Base-by-base conservation (phyloP, 768 basidiomycete species). In the Termitomyces sp. region DNA sequence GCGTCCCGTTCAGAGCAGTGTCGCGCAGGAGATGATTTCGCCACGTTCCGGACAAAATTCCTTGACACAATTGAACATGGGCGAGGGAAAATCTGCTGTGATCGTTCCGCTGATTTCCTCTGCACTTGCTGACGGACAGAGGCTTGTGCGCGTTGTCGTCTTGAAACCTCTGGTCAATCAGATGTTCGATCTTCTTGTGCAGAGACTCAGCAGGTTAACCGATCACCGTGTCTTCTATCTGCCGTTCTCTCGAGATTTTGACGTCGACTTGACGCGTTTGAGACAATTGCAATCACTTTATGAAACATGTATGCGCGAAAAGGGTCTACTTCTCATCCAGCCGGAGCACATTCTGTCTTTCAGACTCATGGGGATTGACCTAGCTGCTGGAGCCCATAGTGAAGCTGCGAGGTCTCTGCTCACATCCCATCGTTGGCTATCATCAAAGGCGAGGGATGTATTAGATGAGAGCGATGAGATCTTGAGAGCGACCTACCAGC, bases 271-370 rank as follows among this genome's bases (percentile, higher is more conserved):
- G 0, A 22, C 61, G 1, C 59, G 68, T 48, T 60, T 70, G 6
- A n/a, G 48, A 1, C 48, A 47, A 7, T 70, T 82, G 12, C 62
- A 56, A 7, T 26, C 50, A 5, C 44, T 84, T 5, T 72, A 77
- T 60, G 55, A 66, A 26, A 70, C 73, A 43, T 85, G 83, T 54
- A 69, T 67, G 60, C 52, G 52, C 0, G 65, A 65, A 20, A 65
- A 71, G 8, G 83, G 83, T 0, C 62, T 85, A n/a, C 64, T 83
- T 13, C 68, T 85, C 0, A 57, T 71, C 12, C 83, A 84, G 47
- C 84, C 83, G 0, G 82, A 84, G 46, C 80, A 85, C 30, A 68
- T 82, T 13, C 70, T 84, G 3, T 84, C 83, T 0, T 78, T 80
- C 57, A 73, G 75, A 60, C 69, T 84, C 18, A 75, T 79, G 72